Base-by-base conservation (phyloP, 2,329 filamentous ascomycete species). In the Cordyceps cicadae region DNA sequence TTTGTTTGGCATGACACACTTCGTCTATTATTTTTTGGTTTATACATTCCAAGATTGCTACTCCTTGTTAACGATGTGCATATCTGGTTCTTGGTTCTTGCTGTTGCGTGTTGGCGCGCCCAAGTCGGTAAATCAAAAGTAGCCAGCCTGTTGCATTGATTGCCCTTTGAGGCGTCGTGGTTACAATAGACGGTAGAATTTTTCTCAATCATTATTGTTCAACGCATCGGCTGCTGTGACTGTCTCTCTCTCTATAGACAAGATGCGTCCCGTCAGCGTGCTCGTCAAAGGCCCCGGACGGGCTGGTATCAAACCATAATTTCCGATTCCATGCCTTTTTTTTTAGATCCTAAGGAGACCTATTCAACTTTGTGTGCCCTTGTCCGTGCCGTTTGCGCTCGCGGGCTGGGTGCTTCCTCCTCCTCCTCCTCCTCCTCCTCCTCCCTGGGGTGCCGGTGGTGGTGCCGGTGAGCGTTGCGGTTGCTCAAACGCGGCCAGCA, bases 401-500 rank as follows among this genome's bases (percentile, higher is more conserved):
- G 39, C 34, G 17, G 46, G n/a, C 21, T 21, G 11, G 43, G n/a
- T n/a, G n/a, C n/a, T n/a, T n/a, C n/a, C n/a, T n/a, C 32, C 43
- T 15, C 55, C 8, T 21, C 7, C n/a, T 24, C 24, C n/a, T 39
- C 29, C 6, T 29, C 29, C 29, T 39, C 29, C 7, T 29, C 29
- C 29, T 29, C 37, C 34, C 32, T 57, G 32, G 19, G n/a, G 3
- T 48, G 24, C 24, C 24, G 24, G 24, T 24, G 29, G 32, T 41
- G 48, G 34, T 21, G 7, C 52, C 7, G 29, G 29, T 32, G 19
- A 55, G 12, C 19, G 19, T 26, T 57, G 51, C 29, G 53, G 45
- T 34, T 55, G 45, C 54, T 80, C 81, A 54, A 83, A 71, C 26
- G 76, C 76, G 17, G 77, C 79, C 24, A 85, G 74, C 24, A 85